A percentile compares a stretch with the other conserved stretches of the same genome.
Evolutionary conservation across 2,329 filamentous ascomycete species (phyloP).

Genomic region (Colletotrichum endophyticum): DNA sequence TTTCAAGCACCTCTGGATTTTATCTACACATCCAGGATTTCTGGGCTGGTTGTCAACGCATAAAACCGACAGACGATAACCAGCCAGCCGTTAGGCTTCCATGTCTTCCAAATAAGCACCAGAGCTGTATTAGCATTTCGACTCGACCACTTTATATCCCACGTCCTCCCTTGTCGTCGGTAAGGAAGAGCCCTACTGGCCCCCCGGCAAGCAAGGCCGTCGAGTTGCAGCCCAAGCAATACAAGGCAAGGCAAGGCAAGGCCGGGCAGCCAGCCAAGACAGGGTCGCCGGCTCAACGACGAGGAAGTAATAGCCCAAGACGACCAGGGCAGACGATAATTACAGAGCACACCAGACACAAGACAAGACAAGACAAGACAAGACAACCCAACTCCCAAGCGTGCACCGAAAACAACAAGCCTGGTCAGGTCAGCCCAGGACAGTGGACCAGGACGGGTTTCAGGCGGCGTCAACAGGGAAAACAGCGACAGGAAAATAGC

Average conservation of each 20-base stretch:
- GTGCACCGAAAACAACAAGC: background rate
- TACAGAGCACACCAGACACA: background rate
- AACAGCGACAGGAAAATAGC: background rate
- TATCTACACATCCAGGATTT: background rate
- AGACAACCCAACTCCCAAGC: background rate
- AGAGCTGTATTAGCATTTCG: background rate
- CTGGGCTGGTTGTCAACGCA: background rate
- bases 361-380: background rate
- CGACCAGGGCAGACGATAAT: background rate
- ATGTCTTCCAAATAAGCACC: background rate
- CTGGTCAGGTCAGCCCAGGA: conserved; percentile 12
- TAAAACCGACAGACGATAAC: background rate
- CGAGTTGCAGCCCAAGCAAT: background rate
- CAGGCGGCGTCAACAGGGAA: conserved; percentile 18
- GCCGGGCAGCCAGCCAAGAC: background rate
- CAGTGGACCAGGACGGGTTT: conserved; percentile 15
- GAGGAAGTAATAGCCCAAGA: background rate
- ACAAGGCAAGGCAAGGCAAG: background rate
- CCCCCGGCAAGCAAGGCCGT: background rate
- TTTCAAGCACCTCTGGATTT: background rate
- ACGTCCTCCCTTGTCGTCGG: background rate
- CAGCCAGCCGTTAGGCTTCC: background rate
- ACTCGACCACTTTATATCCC: background rate
- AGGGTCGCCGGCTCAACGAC: background rate
- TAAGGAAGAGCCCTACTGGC: background rate